Evolutionary conservation across 2,329 filamentous ascomycete species (phyloP), one percentile per base, ranked within the genome.

Genomic region (Fusarium ambrosium): DNA sequence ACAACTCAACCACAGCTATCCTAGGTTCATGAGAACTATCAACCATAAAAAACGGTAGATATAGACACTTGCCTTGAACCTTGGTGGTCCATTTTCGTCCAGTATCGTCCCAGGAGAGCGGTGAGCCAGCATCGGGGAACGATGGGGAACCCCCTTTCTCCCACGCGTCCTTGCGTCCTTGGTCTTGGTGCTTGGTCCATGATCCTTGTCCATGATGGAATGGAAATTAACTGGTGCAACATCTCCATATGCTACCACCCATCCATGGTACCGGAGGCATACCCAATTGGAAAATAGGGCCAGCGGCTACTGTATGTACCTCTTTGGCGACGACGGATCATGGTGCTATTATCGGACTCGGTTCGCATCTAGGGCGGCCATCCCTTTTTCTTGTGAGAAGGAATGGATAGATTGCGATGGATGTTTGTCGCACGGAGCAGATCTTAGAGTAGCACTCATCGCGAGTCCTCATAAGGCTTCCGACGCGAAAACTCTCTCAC

Each of bases 201-300:
- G 62, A 78, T 73, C 76, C 76, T 59, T 68, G 76, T 68, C 72
- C 51, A 53, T 64, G 71, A 68, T 66, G 64, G 48, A 51, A 76
- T 77, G 64, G 76, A 78, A 77, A 77, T 78, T 78, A 63, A 69
- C 59, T 76, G 68, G 76, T 78, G 76, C 70, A 74, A 78, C 76
- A 74, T 76, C 55, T 72, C 65, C 69, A 41, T 56, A 69, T 75
- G 53, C 66, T 64, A 67, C 72, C 61, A 59, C 53, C 64, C 53
- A 66, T 64, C 53, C 72, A 69, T 74, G 71, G 72, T 69, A 72
- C 72, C 72, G 72, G 74, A 69, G 62, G 62, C 43, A 69, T 43
- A 62, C 64, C 74, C 70, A 78, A 77, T 75, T 69, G 64, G 75
- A 70, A 43, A 43, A 51, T 34, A 53, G 24, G 55, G 45, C 41